Base-by-base conservation (phyloP, 2,329 filamentous ascomycete genomes). In the Xenoacremonium recifei region DNA sequence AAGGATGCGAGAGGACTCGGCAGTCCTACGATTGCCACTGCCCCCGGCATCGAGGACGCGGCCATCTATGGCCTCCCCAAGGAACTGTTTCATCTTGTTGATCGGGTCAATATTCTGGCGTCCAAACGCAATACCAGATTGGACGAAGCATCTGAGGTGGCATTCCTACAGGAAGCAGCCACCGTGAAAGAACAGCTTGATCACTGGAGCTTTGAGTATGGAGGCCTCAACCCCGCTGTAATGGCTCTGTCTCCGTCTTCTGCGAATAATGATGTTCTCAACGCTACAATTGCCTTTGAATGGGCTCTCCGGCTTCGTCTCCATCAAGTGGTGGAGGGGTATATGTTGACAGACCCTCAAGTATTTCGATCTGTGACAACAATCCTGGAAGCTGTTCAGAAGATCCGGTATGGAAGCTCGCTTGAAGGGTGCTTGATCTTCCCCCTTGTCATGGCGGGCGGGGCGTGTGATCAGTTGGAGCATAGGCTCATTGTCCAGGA, bases 281-380 rank as follows among this genome's bases (percentile, higher is more conserved):
- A 61, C 35, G 66, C 66, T 15, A 66, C 67, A 3, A 55, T 53
- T 13, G 66, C 67, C 5, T 70, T 68, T 43, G 66, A 71, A 42
- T 63, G 63, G 48, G 67, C 68, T 7, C 58, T 70, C n/a, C 60
- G 65, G 7, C 54, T 71, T 15, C 60, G 68, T 7, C 58, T 71
- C 15, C 66, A 71, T 48, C 67, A 71, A 44, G 63, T 71, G 21
- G 62, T 68, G 10, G 64, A 71, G 34, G 68, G 68, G 1, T 71
- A 71, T 45, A 60, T 64, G 18, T 45, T 65, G 9, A 41, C 53
- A 9, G 60, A 70, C 32, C 51, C 59, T 3, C 60, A 58, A 21
- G 66, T 69, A 3, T 53, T 57, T 13, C 48, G 51, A 20, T 59
- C 59, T 20, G 60, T 71, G 13, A 44, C 53, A 2, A 54, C 45